A percentile compares a stretch with the other conserved stretches of the same genome.
phyloP scores from a whole-genome alignment of 2,329 filamentous ascomycete genomes.

The Trichoderma citrinoviride region DNA sequence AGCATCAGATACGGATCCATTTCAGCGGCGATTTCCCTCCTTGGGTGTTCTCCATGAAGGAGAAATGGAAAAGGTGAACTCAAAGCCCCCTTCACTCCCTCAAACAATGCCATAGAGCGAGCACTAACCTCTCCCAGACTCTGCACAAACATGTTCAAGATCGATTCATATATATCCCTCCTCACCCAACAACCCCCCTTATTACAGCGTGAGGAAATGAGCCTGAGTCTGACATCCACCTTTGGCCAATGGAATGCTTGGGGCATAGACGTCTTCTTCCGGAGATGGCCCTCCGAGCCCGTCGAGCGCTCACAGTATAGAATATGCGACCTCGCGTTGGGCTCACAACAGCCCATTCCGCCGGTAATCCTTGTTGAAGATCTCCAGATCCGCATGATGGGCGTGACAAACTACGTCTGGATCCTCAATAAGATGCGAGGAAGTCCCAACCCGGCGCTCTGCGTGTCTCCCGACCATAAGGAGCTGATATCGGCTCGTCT shows the following conservation, averaged over 20 bases:
- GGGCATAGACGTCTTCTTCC: conserved; percentile 39
- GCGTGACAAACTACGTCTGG: conserved; percentile 34
- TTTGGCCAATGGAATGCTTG: conserved; percentile 39
- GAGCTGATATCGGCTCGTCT: conserved; percentile 16
- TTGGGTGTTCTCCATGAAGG: conserved; percentile 32
- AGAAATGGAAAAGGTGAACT: conserved; percentile 38
- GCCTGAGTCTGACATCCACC: conserved; percentile 35
- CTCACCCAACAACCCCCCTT: conserved; percentile 34
- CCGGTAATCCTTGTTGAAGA: conserved; percentile 36
- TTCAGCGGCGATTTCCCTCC: conserved; percentile 40
- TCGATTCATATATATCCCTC: conserved; percentile 40
- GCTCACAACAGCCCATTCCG: conserved; percentile 30
- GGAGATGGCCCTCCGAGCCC: conserved; percentile 35
- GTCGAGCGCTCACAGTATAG: conserved; percentile 31
- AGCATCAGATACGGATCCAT: conserved; percentile 36
- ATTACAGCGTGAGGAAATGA: conserved; percentile 39
- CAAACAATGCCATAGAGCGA: neutral
- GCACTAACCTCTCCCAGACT: conserved; percentile 31
- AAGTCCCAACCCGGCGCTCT: conserved; percentile 24
- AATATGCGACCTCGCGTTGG: conserved; percentile 33
- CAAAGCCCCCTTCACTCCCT: neutral
- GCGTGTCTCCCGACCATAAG: conserved; percentile 5
- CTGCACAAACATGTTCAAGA: conserved; percentile 36
- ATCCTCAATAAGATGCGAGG: conserved; percentile 30
- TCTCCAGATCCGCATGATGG: conserved; percentile 35